phyloP scores from a whole-genome alignment of 257 asterid genomes.

The Mitragyna speciosa region DNA sequence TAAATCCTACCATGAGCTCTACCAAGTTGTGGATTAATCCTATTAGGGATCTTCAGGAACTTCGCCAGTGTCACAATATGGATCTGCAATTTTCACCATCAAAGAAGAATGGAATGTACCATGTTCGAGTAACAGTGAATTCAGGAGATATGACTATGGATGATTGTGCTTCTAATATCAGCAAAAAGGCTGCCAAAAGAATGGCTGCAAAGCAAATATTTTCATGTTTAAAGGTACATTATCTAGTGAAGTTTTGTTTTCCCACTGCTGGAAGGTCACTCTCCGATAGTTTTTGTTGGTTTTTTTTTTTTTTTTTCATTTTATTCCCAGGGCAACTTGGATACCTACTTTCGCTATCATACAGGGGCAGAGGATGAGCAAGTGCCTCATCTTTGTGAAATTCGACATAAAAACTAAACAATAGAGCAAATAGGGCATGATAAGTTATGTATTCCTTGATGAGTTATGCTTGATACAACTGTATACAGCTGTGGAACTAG shows the following conservation, averaged over 20 bases:
- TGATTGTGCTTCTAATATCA: constrained; percentile 46
- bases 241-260: constrained; percentile 1
- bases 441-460: no score
- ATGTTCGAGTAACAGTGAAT: constrained; percentile 53
- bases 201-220: constrained; percentile 51
- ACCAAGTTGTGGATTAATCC: constrained; percentile 69
- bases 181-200: constrained; percentile 58
- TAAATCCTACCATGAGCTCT: constrained; percentile 62
- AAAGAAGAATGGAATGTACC: constrained; percentile 48
- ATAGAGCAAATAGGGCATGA: background rate
- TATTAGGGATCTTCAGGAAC: constrained; percentile 67
- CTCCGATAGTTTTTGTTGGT: background rate
- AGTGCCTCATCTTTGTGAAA: background rate
- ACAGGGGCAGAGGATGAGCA: background rate
- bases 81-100: constrained; percentile 38
- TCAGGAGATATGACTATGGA: constrained; percentile 34
- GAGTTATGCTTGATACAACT: background rate
- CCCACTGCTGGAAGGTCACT: background rate
- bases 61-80: constrained; percentile 70
- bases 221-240: constrained; percentile 60
- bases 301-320: no score
- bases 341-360: background rate
- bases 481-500: background rate
- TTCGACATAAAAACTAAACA: background rate
- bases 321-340: background rate